Percentiles rank a stretch among this genome's conserved stretches.
Evolutionary conservation across 148 eudicot species (phyloP).

Genomic region (Cornus controversa): DNA sequence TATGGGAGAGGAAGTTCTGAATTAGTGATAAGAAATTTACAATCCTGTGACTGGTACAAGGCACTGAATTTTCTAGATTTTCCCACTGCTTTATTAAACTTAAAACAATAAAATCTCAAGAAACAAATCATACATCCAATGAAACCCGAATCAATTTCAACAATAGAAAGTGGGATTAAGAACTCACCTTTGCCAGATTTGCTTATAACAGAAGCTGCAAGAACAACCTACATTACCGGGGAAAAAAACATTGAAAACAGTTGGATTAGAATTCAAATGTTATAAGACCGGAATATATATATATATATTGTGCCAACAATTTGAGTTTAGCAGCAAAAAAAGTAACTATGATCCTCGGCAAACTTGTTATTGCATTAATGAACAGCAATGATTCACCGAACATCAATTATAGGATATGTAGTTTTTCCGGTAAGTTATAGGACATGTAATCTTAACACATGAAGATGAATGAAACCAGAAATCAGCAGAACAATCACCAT

Average conservation of each 20-base stretch:
- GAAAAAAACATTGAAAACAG: not conserved
- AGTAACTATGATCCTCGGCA: not conserved
- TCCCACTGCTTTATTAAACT: too few relatives aligned
- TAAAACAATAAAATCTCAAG: not conserved
- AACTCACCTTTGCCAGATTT: conserved; percentile 49
- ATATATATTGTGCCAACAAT: too few relatives aligned
- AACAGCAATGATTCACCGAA: not conserved
- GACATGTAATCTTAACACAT: not conserved
- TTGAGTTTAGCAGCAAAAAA: not conserved
- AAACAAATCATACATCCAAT: not conserved
- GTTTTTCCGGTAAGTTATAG: too few relatives aligned
- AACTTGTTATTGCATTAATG: not conserved
- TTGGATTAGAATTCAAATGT: not conserved
- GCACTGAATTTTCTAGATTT: too few relatives aligned
- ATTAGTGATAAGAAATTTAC: not conserved
- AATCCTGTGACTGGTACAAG: not conserved
- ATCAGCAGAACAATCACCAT: not conserved
- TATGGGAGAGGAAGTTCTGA: not conserved
- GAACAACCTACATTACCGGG: conserved; percentile 33
- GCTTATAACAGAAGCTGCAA: conserved; percentile 43
- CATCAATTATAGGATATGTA: not conserved
- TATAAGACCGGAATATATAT: not conserved
- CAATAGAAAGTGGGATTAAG: not conserved
- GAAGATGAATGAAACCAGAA: not conserved
- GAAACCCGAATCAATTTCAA: not conserved